Conservation (phyloP, 2,329 filamentous ascomycete genomes). For the Dothistroma pini region DNA sequence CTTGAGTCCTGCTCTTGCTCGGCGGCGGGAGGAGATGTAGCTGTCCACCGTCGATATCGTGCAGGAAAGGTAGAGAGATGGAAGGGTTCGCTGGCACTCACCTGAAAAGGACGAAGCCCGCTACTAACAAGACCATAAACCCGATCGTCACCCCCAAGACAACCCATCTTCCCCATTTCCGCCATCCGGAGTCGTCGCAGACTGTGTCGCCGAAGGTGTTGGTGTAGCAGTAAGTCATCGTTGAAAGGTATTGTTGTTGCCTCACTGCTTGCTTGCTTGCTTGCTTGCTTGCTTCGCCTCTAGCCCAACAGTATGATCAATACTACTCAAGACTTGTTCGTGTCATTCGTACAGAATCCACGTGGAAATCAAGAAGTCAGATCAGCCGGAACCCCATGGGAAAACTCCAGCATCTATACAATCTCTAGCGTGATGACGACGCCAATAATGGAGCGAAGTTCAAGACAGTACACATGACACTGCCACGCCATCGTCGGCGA, state of each 20-base stretch:
- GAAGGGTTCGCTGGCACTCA: not conserved
- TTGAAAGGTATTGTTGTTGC: not conserved
- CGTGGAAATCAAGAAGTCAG: not conserved
- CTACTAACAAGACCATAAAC: not conserved
- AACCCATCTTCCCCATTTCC: slow-evolving; percentile 8
- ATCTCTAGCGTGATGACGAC: not conserved
- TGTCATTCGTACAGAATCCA: not conserved
- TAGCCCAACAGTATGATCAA: not conserved
- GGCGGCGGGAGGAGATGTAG: slow-evolving; percentile 4
- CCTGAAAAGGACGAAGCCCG: slow-evolving; percentile 5
- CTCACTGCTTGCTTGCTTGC: too few species aligned
- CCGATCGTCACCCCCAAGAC: slow-evolving; percentile 2
- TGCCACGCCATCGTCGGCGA: not conserved
- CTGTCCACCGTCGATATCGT: not conserved
- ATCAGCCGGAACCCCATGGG: not conserved
- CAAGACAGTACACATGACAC: not conserved
- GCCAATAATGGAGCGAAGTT: not conserved
- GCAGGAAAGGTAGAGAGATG: not conserved
- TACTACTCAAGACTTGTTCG: not conserved
- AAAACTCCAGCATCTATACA: not conserved
- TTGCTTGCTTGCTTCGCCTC: not conserved
- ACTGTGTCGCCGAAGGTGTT: slow-evolving; percentile 2
- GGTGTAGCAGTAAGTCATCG: slow-evolving; percentile 7
- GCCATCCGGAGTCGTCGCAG: slow-evolving; percentile 7
- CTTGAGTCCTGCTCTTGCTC: not conserved